Evolutionary conservation across 768 basidiomycete species (phyloP).

Genomic region (Tulasnella sp.): DNA sequence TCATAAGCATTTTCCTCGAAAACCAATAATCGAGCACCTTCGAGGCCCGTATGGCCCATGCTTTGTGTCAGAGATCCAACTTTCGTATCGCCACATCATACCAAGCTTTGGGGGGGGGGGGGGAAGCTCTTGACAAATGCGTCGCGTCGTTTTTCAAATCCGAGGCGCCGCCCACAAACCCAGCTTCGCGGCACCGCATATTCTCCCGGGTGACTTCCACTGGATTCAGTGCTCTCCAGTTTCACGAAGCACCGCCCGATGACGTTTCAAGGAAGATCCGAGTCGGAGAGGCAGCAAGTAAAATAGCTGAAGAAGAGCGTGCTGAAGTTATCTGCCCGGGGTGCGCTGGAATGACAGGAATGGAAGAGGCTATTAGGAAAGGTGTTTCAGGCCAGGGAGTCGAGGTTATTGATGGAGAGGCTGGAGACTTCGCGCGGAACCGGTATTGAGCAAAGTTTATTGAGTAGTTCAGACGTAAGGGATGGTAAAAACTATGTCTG

Average conservation of each 20-base stretch:
- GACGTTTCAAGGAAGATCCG: slow-evolving; percentile 41
- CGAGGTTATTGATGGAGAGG: too few species aligned
- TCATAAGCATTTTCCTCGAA: slow-evolving; percentile 32
- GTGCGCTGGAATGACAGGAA: slow-evolving; percentile 44
- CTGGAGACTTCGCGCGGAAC: background rate
- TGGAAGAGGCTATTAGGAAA: slow-evolving; percentile 37
- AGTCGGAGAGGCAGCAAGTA: slow-evolving; percentile 39
- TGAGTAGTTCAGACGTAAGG: background rate
- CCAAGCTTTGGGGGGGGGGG: too few species aligned
- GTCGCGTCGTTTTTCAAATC: slow-evolving; percentile 39
- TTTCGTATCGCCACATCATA: slow-evolving; percentile 49
- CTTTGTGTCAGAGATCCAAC: slow-evolving; percentile 38
- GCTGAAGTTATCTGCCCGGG: slow-evolving; percentile 41
- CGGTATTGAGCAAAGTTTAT: too few species aligned
- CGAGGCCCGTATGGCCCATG: slow-evolving; percentile 44
- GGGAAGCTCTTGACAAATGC: slow-evolving; percentile 43
- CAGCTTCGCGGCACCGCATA: background rate
- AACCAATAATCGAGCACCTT: slow-evolving; percentile 45
- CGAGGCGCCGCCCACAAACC: background rate
- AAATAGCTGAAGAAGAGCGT: slow-evolving; percentile 37
- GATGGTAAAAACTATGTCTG: background rate
- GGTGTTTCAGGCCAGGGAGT: slow-evolving; percentile 38
- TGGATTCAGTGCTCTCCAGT: slow-evolving; percentile 44
- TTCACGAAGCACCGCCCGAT: slow-evolving; percentile 41
- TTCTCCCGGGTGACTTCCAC: slow-evolving; percentile 45